These are phyloP conservation scores for Yamadazyma sp. DNA, from an alignment of 1,139 yeast genomes.

Conservation along the genomic window DNA sequence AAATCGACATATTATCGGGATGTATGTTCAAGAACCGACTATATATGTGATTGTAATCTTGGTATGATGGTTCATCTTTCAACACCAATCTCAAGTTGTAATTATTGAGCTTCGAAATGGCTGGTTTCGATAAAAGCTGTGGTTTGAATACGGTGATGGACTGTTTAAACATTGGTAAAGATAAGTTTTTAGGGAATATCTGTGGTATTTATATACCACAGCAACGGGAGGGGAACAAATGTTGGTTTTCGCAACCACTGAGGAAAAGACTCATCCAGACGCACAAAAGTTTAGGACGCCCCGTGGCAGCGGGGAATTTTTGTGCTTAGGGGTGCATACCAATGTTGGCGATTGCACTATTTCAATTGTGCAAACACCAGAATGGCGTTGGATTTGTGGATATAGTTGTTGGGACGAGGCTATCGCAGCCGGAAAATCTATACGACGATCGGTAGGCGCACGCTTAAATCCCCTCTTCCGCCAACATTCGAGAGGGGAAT, in stretches of 20 bases:
- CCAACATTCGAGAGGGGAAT: no score
- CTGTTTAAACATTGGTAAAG: conserved; percentile 14
- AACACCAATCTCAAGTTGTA: conserved; percentile 14
- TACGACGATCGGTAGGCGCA: no score
- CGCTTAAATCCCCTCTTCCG: no score
- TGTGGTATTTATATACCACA: background rate
- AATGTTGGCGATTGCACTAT: no score
- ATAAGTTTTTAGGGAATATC: background rate
- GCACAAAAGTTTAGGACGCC: no score
- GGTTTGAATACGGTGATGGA: conserved; percentile 17
- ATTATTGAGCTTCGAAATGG: conserved; percentile 12
- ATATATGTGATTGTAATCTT: conserved; percentile 36
- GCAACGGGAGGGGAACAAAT: conserved; percentile 1
- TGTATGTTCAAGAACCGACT: conserved; percentile 41
- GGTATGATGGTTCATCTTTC: conserved; percentile 16
- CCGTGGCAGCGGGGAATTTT: no score
- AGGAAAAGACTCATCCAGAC: background rate
- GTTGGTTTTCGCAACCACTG: conserved; percentile 2
- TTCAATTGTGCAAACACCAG: no score
- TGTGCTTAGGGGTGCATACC: no score
- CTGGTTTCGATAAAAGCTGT: conserved; percentile 12
- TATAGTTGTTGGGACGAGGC: no score
- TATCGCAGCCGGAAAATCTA: no score
- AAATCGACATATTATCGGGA: conserved; percentile 40
- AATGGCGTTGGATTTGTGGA: no score